Evolutionary conservation across 164 flowering plant genomes (phyloP), one percentile per base, ranked within the genome.

Genomic region (Saururus chinensis): DNA sequence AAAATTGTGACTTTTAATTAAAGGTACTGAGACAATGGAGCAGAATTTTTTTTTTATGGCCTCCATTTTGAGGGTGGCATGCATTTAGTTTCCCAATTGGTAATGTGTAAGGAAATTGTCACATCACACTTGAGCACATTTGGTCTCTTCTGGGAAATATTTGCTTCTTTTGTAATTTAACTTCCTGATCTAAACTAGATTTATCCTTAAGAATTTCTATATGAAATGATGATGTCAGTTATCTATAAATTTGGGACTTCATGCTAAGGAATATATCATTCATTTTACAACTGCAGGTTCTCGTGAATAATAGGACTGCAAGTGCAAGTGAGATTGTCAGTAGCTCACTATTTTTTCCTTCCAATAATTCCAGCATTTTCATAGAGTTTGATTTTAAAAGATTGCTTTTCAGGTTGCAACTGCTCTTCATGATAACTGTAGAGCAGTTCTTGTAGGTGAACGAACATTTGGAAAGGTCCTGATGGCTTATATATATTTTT

Each of bases 311-410:
- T 71, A 88, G 72, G 71, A 89, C 98, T 64, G 98, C 98, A 14
- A 92, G 98, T 77, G 96, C 98, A 13, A 92, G 98, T 82, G 98
- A 92, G 79, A 92, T 92, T 62, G 96, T 92, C 73, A 85, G 98
- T 63, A 45, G 35, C 64, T 66, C 7, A 45, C 17, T 17, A 0
- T 12, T 17, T 8, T 61, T 21, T 45, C 40, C 65, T 35, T 19
- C 16, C 9, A 61, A 51, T 21, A 52, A 24, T 51, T 63, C 19
- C 35, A 40, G 57, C 52, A 26, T 51, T 62, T 26, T 24, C 14
- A 12, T 40, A 30, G 30, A 48, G 2, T 41, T 4, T 45, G 40
- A 57, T 66, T 35, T 7, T 57, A 25, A 69, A 19, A 23, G 13
- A 24, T 21, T 13, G 1, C 49, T 63, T 52, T 55, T 21, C 83